Base-by-base conservation (phyloP, 2,329 filamentous ascomycete genomes). In the Epichloe baconii region DNA sequence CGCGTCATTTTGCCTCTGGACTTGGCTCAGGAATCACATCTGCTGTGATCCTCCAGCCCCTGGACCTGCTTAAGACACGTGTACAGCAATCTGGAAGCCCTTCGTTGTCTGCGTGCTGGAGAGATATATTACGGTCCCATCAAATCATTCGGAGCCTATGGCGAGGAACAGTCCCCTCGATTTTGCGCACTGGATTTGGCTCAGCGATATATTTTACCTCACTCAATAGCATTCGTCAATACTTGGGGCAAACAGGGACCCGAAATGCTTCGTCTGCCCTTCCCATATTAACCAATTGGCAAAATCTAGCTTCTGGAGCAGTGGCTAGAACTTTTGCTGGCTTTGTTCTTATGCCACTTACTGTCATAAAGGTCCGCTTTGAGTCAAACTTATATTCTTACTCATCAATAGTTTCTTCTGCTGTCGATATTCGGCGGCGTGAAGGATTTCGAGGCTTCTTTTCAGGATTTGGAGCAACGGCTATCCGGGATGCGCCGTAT, bases 21-120 rank as follows among this genome's bases (percentile, higher is more conserved):
- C 79, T 97, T 51, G 80, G 81, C 62, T 96, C 90, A 7, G 93
- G 93, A 61, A 77, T 95, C 48, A 79, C 88, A 57, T 93, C 89
- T 49, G 90, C 93, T 51, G 82, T 95, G 53, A 82, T 97, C 51
- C 79, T 98, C 15, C 93, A 98, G 68, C 93, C 93, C 26, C 86
- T 93, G 62, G 93, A 98, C 69, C 83, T 98, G 4, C 82, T 98
- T 65, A 98, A 98, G 70, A 98, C 93, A 34, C 85, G 93, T 45
- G 83, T 97, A 41, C 93, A 98, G 66, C 93, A 97, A 68, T 88
- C 87, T 36, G 81, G 81, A 47, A 76, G 79, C 43, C 78, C 79
- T 57, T 81, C 88, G 2, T 78, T 97, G 52, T 53, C 57, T 7
- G 55, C 57, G 17, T 61, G 56, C 26, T 54, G 66, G 45, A 58